These are phyloP conservation scores for Pezicula neosporulosa DNA, from an alignment of 2,329 filamentous ascomycete genomes.

Conservation along the genomic window DNA sequence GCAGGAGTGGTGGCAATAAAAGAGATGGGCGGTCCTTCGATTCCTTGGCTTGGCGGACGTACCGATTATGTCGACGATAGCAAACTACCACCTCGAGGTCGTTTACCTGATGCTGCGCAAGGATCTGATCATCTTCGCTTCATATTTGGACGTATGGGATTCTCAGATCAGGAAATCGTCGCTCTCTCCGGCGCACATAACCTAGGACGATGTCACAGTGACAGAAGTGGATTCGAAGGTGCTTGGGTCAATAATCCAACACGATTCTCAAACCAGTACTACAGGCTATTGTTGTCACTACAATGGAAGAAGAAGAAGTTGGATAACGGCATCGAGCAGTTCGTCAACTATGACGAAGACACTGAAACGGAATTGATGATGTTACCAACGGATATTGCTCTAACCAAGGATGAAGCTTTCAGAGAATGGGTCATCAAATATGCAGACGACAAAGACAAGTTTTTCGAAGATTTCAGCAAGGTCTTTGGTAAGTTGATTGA, in stretches of 20 bases:
- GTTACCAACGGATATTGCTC: slow-evolving; percentile 60
- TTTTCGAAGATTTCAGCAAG: slow-evolving; percentile 56
- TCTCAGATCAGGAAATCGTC: slow-evolving; percentile 58
- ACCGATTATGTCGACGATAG: slow-evolving; percentile 60
- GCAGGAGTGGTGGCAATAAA: slow-evolving; percentile 55
- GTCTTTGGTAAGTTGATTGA: slow-evolving; percentile 60
- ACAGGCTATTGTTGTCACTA: slow-evolving; percentile 45
- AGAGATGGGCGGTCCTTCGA: slow-evolving; percentile 56
- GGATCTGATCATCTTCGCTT: slow-evolving; percentile 51
- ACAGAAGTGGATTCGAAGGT: slow-evolving; percentile 54
- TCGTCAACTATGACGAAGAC: slow-evolving; percentile 56
- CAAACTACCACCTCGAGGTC: slow-evolving; percentile 54
- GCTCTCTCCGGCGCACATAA: slow-evolving; percentile 53
- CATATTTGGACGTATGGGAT: slow-evolving; percentile 58
- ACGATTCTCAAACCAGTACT: slow-evolving; percentile 55
- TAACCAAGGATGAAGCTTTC: slow-evolving; percentile 51
- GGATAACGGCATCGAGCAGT: slow-evolving; percentile 51
- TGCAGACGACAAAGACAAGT: slow-evolving; percentile 56
- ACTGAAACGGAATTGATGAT: slow-evolving; percentile 57
- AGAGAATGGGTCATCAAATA: slow-evolving; percentile 54
- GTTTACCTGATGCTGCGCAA: slow-evolving; percentile 50
- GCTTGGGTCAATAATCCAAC: slow-evolving; percentile 59
- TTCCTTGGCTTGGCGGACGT: slow-evolving; percentile 54
- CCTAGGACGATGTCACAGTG: slow-evolving; percentile 50
- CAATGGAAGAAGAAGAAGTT: slow-evolving; percentile 53